Evolutionary conservation across 192 early-diverging fungal genomes (phyloP).

Genomic region (Coemansia sp.): DNA sequence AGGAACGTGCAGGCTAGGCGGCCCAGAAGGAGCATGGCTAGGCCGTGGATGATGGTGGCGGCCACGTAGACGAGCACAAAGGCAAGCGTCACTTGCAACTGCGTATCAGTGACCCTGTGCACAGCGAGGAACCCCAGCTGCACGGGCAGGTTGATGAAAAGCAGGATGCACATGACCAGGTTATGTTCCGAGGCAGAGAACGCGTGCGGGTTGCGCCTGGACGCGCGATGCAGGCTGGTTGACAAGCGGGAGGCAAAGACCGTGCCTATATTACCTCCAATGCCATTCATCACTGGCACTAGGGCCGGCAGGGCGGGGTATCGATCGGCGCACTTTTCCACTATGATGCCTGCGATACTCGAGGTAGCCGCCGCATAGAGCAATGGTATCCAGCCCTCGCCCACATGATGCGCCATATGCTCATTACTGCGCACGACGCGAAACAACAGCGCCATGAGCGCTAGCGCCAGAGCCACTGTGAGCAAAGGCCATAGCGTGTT

Average conservation of each 20-base stretch:
- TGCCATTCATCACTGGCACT: conserved; percentile 54
- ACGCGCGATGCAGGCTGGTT: conserved; percentile 62
- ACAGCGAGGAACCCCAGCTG: conserved; percentile 60
- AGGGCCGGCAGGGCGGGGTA: conserved; percentile 47
- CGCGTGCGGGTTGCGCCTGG: neutral
- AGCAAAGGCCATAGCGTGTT: conserved; percentile 40
- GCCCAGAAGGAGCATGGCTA: conserved; percentile 58
- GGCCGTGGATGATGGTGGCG: conserved; percentile 58
- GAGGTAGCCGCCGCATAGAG: conserved; percentile 73
- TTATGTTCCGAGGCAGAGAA: conserved; percentile 49
- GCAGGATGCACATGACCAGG: conserved; percentile 58
- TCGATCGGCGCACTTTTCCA: conserved; percentile 26
- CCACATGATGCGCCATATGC: conserved; percentile 62
- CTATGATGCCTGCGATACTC: conserved; percentile 50
- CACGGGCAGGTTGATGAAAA: conserved; percentile 69
- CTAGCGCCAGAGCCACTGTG: conserved; percentile 40
- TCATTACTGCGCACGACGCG: conserved; percentile 59
- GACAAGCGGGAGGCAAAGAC: conserved; percentile 76
- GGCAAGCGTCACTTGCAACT: conserved; percentile 36
- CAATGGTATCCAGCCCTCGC: conserved; percentile 74
- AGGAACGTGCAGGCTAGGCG: conserved; percentile 56
- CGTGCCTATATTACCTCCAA: conserved; percentile 77
- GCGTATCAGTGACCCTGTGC: conserved; percentile 52
- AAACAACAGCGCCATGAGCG: conserved; percentile 43
- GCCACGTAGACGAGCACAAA: conserved; percentile 57